Percentiles rank a stretch among this genome's conserved stretches.
Evolutionary conservation across 164 flowering plant genomes (phyloP).

Genomic region (Chimonanthus praecox): DNA sequence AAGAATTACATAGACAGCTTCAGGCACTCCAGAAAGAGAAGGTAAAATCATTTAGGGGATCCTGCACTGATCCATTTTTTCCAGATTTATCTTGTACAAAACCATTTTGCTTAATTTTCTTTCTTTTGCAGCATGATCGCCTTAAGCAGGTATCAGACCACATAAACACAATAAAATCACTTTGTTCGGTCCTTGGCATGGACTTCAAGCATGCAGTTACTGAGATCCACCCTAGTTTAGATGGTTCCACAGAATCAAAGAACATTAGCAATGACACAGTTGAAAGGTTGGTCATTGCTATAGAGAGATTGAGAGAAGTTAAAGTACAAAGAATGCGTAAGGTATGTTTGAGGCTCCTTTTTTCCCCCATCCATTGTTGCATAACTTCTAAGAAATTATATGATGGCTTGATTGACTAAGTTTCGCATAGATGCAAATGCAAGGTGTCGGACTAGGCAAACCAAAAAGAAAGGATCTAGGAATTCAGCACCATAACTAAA

Average conservation of each 20-base stretch:
- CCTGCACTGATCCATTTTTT: not conserved
- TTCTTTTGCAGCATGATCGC: conserved; percentile 47
- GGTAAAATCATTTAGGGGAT: conserved; percentile 28
- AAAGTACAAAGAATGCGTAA: conserved; percentile 58
- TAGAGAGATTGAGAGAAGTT: conserved; percentile 41
- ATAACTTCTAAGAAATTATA: too few relatives aligned
- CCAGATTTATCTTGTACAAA: not conserved
- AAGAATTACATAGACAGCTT: conserved; percentile 67
- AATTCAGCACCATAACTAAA: too few relatives aligned
- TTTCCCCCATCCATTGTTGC: not conserved
- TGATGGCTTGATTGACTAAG: too few relatives aligned
- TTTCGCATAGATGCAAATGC: too few relatives aligned
- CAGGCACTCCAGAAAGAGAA: conserved; percentile 79
- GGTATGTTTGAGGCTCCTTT: conserved; percentile 25
- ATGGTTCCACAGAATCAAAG: conserved; percentile 35
- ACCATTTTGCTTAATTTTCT: not conserved
- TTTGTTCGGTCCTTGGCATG: conserved; percentile 71
- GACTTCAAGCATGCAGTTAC: conserved; percentile 45
- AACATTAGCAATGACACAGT: conserved; percentile 45
- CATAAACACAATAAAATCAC: conserved; percentile 37
- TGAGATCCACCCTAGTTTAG: conserved; percentile 53
- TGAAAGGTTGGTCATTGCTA: conserved; percentile 32
- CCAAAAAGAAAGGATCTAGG: too few relatives aligned
- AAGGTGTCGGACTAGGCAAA: too few relatives aligned
- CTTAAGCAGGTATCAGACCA: conserved; percentile 49